phyloP scores from a whole-genome alignment of 306 rosid species.

The Glycine latifolia region DNA sequence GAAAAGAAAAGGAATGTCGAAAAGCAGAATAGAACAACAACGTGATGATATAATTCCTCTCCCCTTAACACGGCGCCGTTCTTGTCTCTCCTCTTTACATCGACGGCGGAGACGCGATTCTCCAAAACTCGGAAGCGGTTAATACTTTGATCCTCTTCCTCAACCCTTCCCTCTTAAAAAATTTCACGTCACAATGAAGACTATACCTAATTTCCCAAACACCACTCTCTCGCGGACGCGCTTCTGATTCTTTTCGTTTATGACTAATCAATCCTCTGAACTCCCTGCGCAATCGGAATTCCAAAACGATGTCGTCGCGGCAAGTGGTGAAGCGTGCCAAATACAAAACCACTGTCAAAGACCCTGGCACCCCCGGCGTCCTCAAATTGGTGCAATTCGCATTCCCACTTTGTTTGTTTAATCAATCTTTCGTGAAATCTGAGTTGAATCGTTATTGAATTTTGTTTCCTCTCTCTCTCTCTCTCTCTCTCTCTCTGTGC shows the following conservation, averaged over 20 bases:
- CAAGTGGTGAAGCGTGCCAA: conserved; percentile 78
- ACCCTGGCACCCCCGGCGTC: conserved; percentile 86
- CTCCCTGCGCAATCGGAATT: conserved; percentile 19
- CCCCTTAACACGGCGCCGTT: not conserved
- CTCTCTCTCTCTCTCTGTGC: conserved; percentile 36
- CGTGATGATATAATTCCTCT: not conserved
- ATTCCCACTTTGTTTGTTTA: not conserved
- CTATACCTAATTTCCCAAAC: not conserved
- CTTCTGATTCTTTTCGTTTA: conserved; percentile 7
- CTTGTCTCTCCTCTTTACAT: not conserved
- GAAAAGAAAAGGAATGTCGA: too few species aligned
- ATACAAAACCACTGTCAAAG: conserved; percentile 76
- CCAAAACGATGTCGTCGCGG: conserved; percentile 58
- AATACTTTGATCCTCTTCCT: not conserved
- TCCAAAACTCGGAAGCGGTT: not conserved
- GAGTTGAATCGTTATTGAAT: not conserved
- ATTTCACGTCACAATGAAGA: not conserved
- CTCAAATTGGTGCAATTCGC: conserved; percentile 70
- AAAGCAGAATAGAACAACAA: not conserved
- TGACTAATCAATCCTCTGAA: conserved; percentile 25
- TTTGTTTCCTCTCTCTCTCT: conserved; percentile 10
- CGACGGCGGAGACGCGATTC: not conserved
- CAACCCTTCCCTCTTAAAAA: too few species aligned
- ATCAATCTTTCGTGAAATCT: not conserved
- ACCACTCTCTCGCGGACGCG: not conserved